Base-by-base conservation (phyloP, 768 basidiomycete species). In the Cyclocybe cylindracea region DNA sequence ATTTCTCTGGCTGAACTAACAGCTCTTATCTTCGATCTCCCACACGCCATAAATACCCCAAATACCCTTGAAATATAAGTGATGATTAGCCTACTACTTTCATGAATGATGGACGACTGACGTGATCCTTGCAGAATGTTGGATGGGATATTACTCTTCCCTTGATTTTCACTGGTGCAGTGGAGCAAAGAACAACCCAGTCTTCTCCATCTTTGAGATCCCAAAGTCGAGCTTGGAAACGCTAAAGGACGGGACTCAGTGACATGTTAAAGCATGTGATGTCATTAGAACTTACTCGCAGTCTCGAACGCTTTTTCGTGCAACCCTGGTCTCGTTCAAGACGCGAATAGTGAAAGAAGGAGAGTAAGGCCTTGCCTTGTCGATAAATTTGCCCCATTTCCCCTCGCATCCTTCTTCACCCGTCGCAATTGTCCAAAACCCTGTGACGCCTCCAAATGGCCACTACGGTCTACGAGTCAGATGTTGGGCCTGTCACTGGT, bases 21-120 rank as follows among this genome's bases (percentile, higher is more conserved):
- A 72, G 10, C 41, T 60, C 24, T 31, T 24, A 48, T 73, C 71
- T 32, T 66, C 61, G 4, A 71, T 34, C 14, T 67, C 65, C 71
- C 71, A 73, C 10, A 58, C 49, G 8, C 69, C 71, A 50, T 69
- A 66, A 7, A 66, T 51, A 5, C 68, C 68, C 66, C 65, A 66
- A 19, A 69, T 48, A 9, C 65, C 68, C 71, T 71, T 37, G n/a
- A 31, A 11, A 14, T 51, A 18, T 33, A 42, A 41, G 46, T 62
- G 19, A 37, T 62, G 19, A 37, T 49, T 48, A 31, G 41, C 36
- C 42, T 9, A 37, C n/a, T 32, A 29, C 24, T 38, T 9, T 16
- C 13, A 32, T 42, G 5, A 29, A 5, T 37, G 40, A 37, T 3
- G 39, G 29, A 16, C 5, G 5, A 51, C 64, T 54, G 44, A 70